Evolutionary conservation across 345 rosid species (phyloP).

Genomic region (Arabis alpina): DNA sequence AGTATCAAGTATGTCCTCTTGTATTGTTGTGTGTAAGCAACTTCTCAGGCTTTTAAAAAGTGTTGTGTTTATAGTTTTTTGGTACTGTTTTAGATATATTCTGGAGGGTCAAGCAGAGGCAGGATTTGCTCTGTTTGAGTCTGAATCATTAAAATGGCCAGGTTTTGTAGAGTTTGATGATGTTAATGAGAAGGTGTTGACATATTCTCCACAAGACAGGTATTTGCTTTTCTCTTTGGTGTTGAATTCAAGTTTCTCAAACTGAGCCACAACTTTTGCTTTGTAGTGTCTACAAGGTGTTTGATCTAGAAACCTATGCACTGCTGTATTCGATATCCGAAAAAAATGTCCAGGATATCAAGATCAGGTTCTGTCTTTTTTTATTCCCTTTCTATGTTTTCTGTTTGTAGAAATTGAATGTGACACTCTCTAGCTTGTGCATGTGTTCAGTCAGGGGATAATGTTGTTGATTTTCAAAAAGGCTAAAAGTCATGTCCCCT

Average conservation of each 20-base stretch:
- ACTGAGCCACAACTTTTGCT: slow-evolving; percentile 14
- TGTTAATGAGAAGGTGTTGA: slow-evolving; percentile 85
- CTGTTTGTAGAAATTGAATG: slow-evolving; percentile 50
- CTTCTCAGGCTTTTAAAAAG: neutral
- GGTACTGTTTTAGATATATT: slow-evolving; percentile 58
- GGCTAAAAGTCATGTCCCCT: slow-evolving; percentile 72
- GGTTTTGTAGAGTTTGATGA: slow-evolving; percentile 94
- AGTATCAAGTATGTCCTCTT: slow-evolving; percentile 67
- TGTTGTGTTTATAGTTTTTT: too few species aligned
- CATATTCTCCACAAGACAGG: slow-evolving; percentile 87
- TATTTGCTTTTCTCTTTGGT: slow-evolving; percentile 33
- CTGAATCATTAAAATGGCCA: slow-evolving; percentile 89
- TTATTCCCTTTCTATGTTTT: slow-evolving; percentile 8
- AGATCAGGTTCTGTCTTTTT: slow-evolving; percentile 75
- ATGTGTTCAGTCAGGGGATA: slow-evolving; percentile 74
- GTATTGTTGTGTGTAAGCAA: slow-evolving; percentile 8
- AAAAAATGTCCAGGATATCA: slow-evolving; percentile 81
- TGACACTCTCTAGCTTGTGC: slow-evolving; percentile 25
- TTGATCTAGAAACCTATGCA: slow-evolving; percentile 81
- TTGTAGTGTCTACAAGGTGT: slow-evolving; percentile 85
- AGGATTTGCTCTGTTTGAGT: slow-evolving; percentile 84
- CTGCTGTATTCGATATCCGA: slow-evolving; percentile 84
- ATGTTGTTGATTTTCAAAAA: slow-evolving; percentile 87
- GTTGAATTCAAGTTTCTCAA: slow-evolving; percentile 17
- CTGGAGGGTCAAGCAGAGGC: slow-evolving; percentile 71